These are phyloP conservation scores for Alternaria sp. DNA, from an alignment of 2,329 filamentous ascomycete genomes.

Conservation along the genomic window DNA sequence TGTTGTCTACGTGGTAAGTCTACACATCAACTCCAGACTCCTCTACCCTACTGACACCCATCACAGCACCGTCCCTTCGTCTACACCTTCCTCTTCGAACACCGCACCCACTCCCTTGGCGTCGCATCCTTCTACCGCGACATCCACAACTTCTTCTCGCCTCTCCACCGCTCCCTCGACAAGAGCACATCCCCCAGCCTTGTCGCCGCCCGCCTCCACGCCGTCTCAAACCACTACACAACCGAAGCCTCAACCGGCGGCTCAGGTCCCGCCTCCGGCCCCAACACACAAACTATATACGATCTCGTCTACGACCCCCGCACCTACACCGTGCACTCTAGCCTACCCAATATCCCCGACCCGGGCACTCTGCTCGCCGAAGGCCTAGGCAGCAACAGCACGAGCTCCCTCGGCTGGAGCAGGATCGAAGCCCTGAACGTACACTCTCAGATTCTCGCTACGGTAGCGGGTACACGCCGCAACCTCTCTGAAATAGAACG, in stretches of 20 bases:
- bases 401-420: constrained; percentile 49
- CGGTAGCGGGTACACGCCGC: constrained; percentile 58
- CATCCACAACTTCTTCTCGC: constrained; percentile 59
- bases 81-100: constrained; percentile 75
- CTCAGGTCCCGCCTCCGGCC: constrained; percentile 35
- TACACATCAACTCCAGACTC: fast-evolving
- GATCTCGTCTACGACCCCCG: constrained; percentile 67
- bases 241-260: constrained; percentile 42
- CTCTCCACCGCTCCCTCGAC: constrained; percentile 54
- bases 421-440: constrained; percentile 67
- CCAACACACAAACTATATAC: constrained; percentile 57
- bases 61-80: constrained; percentile 70
- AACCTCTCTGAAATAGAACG: constrained; percentile 59
- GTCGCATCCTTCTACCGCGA: constrained; percentile 55
- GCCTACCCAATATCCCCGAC: constrained; percentile 68
- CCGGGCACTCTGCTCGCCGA: constrained; percentile 54
- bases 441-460: constrained; percentile 65
- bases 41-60: background rate
- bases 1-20: constrained; percentile 69
- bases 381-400: constrained; percentile 33
- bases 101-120: constrained; percentile 62
- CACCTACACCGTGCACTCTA: constrained; percentile 64
- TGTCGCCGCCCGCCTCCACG: constrained; percentile 52
- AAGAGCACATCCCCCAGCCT: constrained; percentile 50
- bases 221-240: constrained; percentile 44